Evolutionary conservation across 192 early-diverging fungal species (phyloP).

Genomic region (Podila verticillata): DNA sequence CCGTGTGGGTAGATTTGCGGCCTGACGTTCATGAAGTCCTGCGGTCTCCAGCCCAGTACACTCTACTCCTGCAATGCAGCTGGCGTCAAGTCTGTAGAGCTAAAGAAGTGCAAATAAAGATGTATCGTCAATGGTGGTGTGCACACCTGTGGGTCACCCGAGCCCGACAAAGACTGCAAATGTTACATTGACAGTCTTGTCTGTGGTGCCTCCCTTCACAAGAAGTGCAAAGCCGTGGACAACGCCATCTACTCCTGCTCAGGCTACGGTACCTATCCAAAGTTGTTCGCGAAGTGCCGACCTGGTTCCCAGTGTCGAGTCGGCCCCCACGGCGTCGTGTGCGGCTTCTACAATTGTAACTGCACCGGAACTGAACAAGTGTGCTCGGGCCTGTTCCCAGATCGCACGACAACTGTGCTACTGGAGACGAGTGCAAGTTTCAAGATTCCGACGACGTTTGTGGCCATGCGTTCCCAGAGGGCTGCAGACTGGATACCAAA

Average conservation of each 20-base stretch:
- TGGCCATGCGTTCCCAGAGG: background rate
- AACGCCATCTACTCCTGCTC: slow-evolving; percentile 13
- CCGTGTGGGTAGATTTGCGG: slow-evolving; percentile 6
- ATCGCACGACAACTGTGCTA: background rate
- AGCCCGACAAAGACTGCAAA: background rate
- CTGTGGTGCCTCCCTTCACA: background rate
- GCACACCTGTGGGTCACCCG: background rate
- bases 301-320: slow-evolving; percentile 1
- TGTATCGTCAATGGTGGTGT: background rate
- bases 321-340: background rate
- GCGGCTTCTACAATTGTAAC: slow-evolving; percentile 3
- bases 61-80: slow-evolving; percentile 6
- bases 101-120: background rate
- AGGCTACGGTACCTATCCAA: background rate
- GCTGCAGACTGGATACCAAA: background rate
- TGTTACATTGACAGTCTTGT: background rate
- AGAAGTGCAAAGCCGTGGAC: background rate
- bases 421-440: background rate
- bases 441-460: background rate
- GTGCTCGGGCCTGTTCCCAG: slow-evolving; percentile 1
- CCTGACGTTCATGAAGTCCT: background rate
- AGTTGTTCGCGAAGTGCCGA: background rate
- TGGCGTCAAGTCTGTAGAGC: background rate
- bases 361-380: background rate
- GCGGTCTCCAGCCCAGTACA: slow-evolving; percentile 1